Base-by-base conservation (phyloP, 2,329 filamentous ascomycete genomes). In the Fusarium chlamydosporum region DNA sequence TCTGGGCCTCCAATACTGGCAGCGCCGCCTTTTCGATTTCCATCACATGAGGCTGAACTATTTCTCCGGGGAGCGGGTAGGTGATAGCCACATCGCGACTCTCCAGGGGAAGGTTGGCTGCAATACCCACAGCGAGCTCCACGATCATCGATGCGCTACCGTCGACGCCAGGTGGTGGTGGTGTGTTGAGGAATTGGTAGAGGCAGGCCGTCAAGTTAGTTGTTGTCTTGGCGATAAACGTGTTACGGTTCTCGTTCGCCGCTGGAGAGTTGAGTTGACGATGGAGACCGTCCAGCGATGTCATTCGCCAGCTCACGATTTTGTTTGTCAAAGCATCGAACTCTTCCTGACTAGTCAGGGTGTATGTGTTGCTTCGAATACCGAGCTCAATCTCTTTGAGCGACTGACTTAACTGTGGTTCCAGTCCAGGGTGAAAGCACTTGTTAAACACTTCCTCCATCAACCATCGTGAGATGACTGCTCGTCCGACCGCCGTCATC, bases 401-500 rank as follows among this genome's bases (percentile, higher is more conserved):
- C 68, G 92, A 89, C 13, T 86, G 83, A 71, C 93, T 97, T 26
- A 98, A 83, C 11, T 85, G 84, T 0, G 88, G 84, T 53, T 97
- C 93, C 13, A 99, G 85, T 11, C 91, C 91, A 0, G 96, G 96
- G 76, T 99, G 96, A 81, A 99, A 98, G 79, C 92, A 94, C 55
- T 91, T 90, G 77, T 96, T 90, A 77, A 98, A 97, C 42, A 98
- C 88, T 76, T 97, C 93, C 46, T 97, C 93, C 26, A 95, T 90
- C 7, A 99, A 82, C 93, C 95, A 99, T 63, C 90, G 88, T 29
- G 92, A 92, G 72, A 99, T 94, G 68, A 94, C 89, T 13, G 95
- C 94, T 55, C 95, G 89, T 16, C 96, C 96, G 26, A 97, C 91
- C 7, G 94, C 94, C 8, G 94, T 98, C 96, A 99, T 99, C 79